Percentiles rank a stretch among this genome's conserved stretches.
These are phyloP conservation scores for Anthracocystis walkeri DNA, from an alignment of 1,284 basidiomycete genomes.

Conservation along the genomic window DNA sequence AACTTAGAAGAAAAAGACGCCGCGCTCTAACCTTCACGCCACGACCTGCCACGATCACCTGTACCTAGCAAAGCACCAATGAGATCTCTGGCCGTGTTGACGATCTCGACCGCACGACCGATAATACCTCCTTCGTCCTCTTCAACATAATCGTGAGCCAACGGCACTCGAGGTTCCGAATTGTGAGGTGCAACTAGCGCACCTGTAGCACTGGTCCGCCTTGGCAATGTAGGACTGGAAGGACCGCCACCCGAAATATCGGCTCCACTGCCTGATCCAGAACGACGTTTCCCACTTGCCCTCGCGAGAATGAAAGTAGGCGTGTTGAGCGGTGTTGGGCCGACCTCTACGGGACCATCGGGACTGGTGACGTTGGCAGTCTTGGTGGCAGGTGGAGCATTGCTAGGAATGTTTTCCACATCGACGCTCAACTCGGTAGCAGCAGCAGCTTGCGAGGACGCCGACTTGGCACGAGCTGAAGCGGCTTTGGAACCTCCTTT, in stretches of 20 bases:
- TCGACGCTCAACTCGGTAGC: constrained; percentile 57
- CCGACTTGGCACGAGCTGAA: constrained; percentile 32
- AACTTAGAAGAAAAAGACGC: neutral
- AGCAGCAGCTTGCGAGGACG: constrained; percentile 22
- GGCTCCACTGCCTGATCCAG: constrained; percentile 36
- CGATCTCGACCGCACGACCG: constrained; percentile 66
- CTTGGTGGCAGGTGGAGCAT: constrained; percentile 31
- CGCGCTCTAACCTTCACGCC: constrained; percentile 35
- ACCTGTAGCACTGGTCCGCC: constrained; percentile 60
- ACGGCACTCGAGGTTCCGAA: constrained; percentile 60
- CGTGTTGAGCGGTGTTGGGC: constrained; percentile 67
- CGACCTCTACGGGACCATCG: constrained; percentile 46
- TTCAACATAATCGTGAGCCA: constrained; percentile 67
- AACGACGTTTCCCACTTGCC: constrained; percentile 44
- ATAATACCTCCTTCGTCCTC: constrained; percentile 67
- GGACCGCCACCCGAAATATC: constrained; percentile 44
- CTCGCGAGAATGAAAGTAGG: constrained; percentile 60
- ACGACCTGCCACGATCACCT: constrained; percentile 48
- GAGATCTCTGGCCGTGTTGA: constrained; percentile 67
- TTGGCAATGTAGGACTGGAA: constrained; percentile 51
- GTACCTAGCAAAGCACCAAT: constrained; percentile 61
- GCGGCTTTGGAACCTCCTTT: constrained; percentile 29
- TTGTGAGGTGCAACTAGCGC: constrained; percentile 63
- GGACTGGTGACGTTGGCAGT: constrained; percentile 23
- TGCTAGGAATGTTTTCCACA: constrained; percentile 61